Evolutionary conservation across 208 protist genomes (phyloP).

Genomic region (Phytomonas francai): DNA sequence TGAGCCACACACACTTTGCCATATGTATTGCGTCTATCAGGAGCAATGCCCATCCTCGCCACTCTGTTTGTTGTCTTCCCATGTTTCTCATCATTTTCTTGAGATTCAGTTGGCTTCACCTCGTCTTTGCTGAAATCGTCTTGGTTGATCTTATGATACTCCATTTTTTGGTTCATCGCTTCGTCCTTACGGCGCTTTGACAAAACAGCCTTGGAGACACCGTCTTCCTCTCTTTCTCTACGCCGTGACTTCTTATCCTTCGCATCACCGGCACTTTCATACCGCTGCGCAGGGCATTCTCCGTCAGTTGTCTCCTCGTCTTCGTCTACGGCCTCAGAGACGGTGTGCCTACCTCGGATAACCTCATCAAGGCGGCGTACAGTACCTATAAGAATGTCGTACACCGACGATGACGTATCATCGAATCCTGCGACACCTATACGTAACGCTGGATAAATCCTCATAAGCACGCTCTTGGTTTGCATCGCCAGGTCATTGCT

Average conservation of each 20-base stretch:
- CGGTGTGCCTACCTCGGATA: slow-evolving; percentile 49
- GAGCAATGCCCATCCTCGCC: neutral
- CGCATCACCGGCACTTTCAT: slow-evolving; percentile 24
- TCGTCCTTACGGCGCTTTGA: slow-evolving; percentile 18
- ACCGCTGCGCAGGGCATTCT: slow-evolving; percentile 12
- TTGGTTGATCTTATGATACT: neutral
- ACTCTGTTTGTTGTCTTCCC: neutral
- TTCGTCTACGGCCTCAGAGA: slow-evolving; percentile 20
- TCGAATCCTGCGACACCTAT: slow-evolving; percentile 71
- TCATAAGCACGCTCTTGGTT: slow-evolving; percentile 62
- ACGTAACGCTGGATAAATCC: slow-evolving; percentile 58
- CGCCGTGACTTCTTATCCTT: slow-evolving; percentile 12
- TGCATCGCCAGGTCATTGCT: slow-evolving; percentile 84
- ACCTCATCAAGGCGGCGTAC: slow-evolving; percentile 56
- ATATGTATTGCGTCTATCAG: neutral
- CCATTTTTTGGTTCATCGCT: too few relatives aligned
- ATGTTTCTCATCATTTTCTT: neutral
- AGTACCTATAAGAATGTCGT: slow-evolving; percentile 77
- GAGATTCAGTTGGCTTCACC: neutral
- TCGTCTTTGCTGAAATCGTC: neutral
- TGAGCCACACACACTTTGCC: slow-evolving; percentile 18
- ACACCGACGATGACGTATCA: slow-evolving; percentile 18
- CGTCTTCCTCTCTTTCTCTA: slow-evolving; percentile 10
- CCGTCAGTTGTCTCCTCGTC: slow-evolving; percentile 14
- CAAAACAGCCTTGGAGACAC: slow-evolving; percentile 2